These are phyloP conservation scores for Candida ponderosae DNA, from an alignment of 805 yeast genomes.

Conservation along the genomic window DNA sequence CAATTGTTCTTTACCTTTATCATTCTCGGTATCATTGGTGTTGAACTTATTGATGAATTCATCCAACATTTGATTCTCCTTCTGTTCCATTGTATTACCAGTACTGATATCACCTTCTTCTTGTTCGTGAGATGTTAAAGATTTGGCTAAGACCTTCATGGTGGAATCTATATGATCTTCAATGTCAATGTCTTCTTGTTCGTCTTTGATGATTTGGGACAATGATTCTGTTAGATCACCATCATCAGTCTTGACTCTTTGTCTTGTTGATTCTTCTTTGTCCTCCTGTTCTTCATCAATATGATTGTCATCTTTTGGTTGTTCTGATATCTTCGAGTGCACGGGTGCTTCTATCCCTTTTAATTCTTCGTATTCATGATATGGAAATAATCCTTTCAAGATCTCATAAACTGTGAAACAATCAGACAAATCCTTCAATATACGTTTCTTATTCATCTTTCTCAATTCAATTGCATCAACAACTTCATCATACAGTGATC, in stretches of 20 bases:
- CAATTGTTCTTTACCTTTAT: not conserved
- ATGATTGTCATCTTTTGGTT: not conserved
- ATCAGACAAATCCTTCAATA: not conserved
- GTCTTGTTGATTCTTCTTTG: not conserved
- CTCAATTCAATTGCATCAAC: not conserved
- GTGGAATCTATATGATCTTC: conserved; percentile 1
- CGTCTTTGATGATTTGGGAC: not conserved
- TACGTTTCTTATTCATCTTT: not conserved
- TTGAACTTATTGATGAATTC: conserved; percentile 3
- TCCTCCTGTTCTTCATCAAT: not conserved
- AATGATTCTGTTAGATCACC: not conserved
- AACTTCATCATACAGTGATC: not conserved
- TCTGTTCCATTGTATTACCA: not conserved
- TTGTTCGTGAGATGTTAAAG: too few species aligned
- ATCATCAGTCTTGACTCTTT: not conserved
- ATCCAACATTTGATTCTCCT: conserved; percentile 7
- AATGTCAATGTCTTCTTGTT: not conserved
- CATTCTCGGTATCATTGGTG: not conserved
- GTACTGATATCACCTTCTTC: too few species aligned
- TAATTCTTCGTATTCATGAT: too few species aligned
- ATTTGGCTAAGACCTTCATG: not conserved
- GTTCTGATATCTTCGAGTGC: too few species aligned
- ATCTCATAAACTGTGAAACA: not conserved
- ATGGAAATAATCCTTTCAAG: conserved; percentile 1
- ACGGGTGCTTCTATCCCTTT: too few species aligned